phyloP scores from a whole-genome alignment of 2,329 filamentous ascomycete species.

The Colletotrichum shisoi region DNA sequence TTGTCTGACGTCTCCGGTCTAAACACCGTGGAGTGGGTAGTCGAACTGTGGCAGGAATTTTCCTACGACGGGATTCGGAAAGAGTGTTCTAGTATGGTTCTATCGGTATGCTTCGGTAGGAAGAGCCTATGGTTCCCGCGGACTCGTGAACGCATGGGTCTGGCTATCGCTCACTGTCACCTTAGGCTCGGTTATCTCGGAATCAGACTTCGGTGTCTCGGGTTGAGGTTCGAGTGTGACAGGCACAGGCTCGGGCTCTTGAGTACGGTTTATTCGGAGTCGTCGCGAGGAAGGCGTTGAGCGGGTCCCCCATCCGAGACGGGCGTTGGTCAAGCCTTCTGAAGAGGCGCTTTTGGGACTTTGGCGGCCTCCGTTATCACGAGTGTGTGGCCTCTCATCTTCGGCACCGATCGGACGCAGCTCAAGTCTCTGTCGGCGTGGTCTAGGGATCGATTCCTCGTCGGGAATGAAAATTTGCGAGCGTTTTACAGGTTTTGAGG shows the following conservation, averaged over 20 bases:
- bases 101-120: not conserved
- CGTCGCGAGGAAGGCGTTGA: not conserved
- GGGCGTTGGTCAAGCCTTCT: slow-evolving; percentile 14
- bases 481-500: not conserved
- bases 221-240: too few species aligned
- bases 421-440: not conserved
- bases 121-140: not conserved
- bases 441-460: not conserved
- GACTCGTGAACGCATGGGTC: not conserved
- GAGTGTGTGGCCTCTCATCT: not conserved
- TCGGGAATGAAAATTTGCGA: not conserved
- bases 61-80: too few species aligned
- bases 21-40: too few species aligned
- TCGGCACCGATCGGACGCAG: not conserved
- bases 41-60: too few species aligned
- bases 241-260: not conserved
- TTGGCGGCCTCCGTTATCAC: not conserved
- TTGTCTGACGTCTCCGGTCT: too few species aligned
- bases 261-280: not conserved
- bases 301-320: not conserved
- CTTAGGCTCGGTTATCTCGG: not conserved
- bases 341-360: slow-evolving; percentile 12
- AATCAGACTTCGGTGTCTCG: not conserved
- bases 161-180: not conserved
- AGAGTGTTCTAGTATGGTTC: not conserved